Percentiles rank a stretch among this genome's conserved stretches.
Conservation (phyloP, 2,329 filamentous ascomycete species). For the Apiospora pterosperma region DNA sequence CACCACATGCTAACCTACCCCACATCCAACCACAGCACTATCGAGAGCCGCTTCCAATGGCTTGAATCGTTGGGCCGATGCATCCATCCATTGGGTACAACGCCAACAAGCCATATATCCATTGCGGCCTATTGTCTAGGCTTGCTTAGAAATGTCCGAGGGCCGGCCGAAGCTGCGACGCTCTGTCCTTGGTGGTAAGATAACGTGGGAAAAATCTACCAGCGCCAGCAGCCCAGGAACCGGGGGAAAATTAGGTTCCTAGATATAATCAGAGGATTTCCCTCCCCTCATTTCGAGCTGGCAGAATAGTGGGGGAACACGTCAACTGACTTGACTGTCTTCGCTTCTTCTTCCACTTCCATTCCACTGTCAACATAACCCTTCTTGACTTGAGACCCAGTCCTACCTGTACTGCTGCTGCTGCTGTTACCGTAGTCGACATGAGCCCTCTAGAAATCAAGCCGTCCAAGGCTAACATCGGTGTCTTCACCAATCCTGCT, state of each 20-base stretch:
- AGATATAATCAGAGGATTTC: not conserved
- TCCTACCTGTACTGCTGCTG: not conserved
- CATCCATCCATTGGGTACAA: not conserved
- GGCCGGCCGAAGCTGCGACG: constrained; percentile 5
- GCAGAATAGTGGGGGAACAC: not conserved
- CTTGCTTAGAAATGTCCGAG: not conserved
- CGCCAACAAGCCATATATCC: not conserved
- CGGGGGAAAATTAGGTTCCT: not conserved
- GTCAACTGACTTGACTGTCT: not conserved
- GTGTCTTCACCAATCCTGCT: constrained; percentile 89
- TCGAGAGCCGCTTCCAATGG: not conserved
- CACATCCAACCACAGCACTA: constrained; percentile 1
- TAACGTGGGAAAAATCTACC: constrained; percentile 3
- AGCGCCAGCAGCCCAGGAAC: not conserved
- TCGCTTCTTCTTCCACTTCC: not conserved
- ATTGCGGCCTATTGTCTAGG: not conserved
- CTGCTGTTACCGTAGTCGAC: not conserved
- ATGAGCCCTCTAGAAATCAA: constrained; percentile 16
- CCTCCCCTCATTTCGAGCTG: constrained; percentile 3
- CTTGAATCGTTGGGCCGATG: not conserved
- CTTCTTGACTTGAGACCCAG: not conserved
- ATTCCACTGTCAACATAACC: not conserved
- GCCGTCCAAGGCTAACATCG: constrained; percentile 80
- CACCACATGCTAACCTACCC: constrained; percentile 2
- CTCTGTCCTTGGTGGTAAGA: not conserved